These are phyloP conservation scores for Phytophthora agathidicida DNA, from an alignment of 352 stramenopile genomes.

Conservation along the genomic window DNA sequence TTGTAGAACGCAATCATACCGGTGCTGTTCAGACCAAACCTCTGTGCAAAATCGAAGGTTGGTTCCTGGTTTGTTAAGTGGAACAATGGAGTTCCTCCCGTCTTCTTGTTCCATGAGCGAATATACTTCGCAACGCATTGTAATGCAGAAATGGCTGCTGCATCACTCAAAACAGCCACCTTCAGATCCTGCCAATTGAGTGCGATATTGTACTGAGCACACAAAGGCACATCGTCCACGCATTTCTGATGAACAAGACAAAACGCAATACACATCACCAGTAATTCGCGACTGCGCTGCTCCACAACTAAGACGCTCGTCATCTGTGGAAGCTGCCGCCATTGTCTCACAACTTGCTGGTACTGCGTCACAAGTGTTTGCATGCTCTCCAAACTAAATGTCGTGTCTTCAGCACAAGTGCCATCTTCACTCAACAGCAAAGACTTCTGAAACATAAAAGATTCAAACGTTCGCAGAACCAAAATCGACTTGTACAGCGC, in stretches of 20 bases:
- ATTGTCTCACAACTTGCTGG: conserved; percentile 14
- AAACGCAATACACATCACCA: conserved; percentile 53
- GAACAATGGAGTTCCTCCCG: conserved; percentile 33
- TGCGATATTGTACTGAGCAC: conserved; percentile 48
- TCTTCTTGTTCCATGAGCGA: conserved; percentile 36
- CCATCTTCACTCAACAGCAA: not conserved
- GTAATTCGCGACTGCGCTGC: conserved; percentile 42
- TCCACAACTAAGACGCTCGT: conserved; percentile 34
- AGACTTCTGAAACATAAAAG: conserved; percentile 31
- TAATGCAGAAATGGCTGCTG: conserved; percentile 34
- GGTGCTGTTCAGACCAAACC: conserved; percentile 22
- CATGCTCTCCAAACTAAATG: conserved; percentile 12
- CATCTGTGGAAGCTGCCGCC: conserved; percentile 13
- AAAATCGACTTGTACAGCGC: conserved; percentile 19
- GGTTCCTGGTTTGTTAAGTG: conserved; percentile 42
- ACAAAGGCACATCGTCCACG: conserved; percentile 3
- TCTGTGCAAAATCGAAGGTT: conserved; percentile 43
- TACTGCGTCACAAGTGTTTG: conserved; percentile 24
- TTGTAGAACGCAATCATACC: conserved; percentile 15
- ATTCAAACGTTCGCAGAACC: conserved; percentile 37
- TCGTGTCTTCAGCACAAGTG: not conserved
- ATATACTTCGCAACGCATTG: conserved; percentile 44
- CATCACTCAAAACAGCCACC: conserved; percentile 39
- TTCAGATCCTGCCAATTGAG: conserved; percentile 45
- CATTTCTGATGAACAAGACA: conserved; percentile 45